Base-by-base conservation (phyloP, 805 yeast genomes). In the Zygoascus biomembranicola region DNA sequence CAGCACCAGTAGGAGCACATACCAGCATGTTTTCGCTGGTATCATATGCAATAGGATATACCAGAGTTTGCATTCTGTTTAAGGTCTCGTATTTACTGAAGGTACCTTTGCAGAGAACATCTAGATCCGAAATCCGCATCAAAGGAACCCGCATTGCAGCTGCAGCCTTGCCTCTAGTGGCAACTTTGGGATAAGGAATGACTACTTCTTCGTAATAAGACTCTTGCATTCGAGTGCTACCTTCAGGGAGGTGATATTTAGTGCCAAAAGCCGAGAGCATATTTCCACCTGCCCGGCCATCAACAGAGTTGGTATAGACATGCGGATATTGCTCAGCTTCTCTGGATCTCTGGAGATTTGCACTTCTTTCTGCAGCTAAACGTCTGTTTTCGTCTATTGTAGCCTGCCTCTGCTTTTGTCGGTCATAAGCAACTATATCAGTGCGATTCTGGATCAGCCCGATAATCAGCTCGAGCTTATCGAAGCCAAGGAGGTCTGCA, bases 1-100 rank as follows among this genome's bases (percentile, higher is more conserved):
- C 97, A 5, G 97, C 96, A 76, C 97, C 97, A 0, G 97, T 90
- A 1, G 97, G 97, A 0, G 97, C 97, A 80, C 97, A 90, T 4
- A 90, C 89, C 50, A 90, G 73, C 96, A 94, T 87, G 64, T 92
- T 92, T 63, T 92, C 97, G 67, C 87, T 90, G 5, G 97, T 85
- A 52, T 85, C 82, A 66, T 92, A 94, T 0, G 96, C 98, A 13
- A 90, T 88, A 0, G 96, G 96, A 60, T 76, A 94, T 1, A 92
- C 95, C 56, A 94, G 73, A 16, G 96, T 85, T 69, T 92, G 99
- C 78, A 94, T 86, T 60, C 86, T 79, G 69, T 92, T 92, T 59
- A 92, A 74, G 0, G 86, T 77, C 54, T 79, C 75, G 67, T 94
- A 94, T 32, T 84, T 83, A 54, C 78, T 78, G 67, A 94, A 94